Conservation (phyloP, 305 asterid genomes). For the Fraxinus platypoda region DNA sequence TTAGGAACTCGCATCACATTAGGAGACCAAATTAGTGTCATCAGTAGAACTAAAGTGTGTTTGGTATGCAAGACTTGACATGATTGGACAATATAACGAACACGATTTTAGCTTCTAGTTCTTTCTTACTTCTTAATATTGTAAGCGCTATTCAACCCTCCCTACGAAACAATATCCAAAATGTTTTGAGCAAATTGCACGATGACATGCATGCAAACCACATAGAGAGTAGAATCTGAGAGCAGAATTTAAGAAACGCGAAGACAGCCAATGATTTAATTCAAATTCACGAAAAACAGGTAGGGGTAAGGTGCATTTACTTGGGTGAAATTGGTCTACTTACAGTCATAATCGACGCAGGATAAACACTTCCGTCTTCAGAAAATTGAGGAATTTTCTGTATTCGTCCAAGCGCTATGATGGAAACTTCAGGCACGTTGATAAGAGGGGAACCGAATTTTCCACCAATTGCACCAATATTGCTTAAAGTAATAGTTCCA, state of each 20-base stretch:
- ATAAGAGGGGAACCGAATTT: constrained; percentile 90
- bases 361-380: constrained; percentile 57
- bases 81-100: background rate
- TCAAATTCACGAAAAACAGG: background rate
- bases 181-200: background rate
- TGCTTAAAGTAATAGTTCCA: constrained; percentile 86
- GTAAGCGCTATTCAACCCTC: background rate
- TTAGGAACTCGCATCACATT: background rate
- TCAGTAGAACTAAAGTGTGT: background rate
- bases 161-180: background rate
- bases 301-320: background rate
- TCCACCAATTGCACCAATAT: constrained; percentile 94
- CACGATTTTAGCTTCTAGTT: background rate
- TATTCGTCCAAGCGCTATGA: constrained; percentile 83
- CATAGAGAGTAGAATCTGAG: background rate
- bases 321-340: constrained; percentile 18
- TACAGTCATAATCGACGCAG: constrained; percentile 79
- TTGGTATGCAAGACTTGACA: background rate
- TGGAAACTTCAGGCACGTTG: constrained; percentile 81
- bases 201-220: background rate
- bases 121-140: background rate
- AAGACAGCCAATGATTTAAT: background rate
- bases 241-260: background rate
- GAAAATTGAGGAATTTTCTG: constrained; percentile 67
- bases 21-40: background rate